These are phyloP conservation scores for Neoboletus brunneissimus DNA, from an alignment of 768 basidiomycete genomes.

Conservation along the genomic window DNA sequence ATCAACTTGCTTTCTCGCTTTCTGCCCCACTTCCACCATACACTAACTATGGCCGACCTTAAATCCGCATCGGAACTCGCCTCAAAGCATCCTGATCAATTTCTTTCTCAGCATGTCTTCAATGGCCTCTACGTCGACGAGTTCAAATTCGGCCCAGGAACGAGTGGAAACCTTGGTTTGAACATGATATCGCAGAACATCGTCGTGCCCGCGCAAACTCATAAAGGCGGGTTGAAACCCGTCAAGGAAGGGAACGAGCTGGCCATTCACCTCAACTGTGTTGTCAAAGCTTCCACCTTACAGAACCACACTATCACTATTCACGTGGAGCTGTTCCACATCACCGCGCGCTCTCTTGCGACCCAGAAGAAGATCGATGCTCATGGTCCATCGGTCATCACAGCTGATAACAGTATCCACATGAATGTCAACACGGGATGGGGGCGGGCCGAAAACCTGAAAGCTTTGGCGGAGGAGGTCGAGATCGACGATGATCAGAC, in stretches of 20 bases:
- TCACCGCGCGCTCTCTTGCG: not conserved
- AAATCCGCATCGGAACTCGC: not conserved
- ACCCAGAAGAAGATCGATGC: conserved; percentile 1
- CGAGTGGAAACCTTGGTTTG: not conserved
- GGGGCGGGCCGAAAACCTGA: conserved; percentile 2
- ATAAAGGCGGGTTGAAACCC: not conserved
- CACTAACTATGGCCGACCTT: not conserved
- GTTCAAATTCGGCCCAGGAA: conserved; percentile 1
- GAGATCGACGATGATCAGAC: not conserved
- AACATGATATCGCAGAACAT: conserved; percentile 9
- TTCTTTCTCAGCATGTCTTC: not conserved
- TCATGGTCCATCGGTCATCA: not conserved
- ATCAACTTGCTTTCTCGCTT: not conserved
- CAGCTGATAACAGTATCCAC: conserved; percentile 9
- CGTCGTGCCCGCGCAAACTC: not conserved
- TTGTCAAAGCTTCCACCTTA: not conserved
- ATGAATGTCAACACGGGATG: conserved; percentile 6
- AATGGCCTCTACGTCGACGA: not conserved
- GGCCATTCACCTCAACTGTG: conserved; percentile 7
- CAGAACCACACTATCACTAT: not conserved
- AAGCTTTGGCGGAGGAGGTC: conserved; percentile 3
- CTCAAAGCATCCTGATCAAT: not conserved
- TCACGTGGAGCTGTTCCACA: not conserved
- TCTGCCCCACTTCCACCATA: not conserved
- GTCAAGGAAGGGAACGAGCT: not conserved